Evolutionary conservation across 148 eudicot genomes (phyloP), one percentile per base, ranked within the genome.

Genomic region (Tetragonia tetragonoides): DNA sequence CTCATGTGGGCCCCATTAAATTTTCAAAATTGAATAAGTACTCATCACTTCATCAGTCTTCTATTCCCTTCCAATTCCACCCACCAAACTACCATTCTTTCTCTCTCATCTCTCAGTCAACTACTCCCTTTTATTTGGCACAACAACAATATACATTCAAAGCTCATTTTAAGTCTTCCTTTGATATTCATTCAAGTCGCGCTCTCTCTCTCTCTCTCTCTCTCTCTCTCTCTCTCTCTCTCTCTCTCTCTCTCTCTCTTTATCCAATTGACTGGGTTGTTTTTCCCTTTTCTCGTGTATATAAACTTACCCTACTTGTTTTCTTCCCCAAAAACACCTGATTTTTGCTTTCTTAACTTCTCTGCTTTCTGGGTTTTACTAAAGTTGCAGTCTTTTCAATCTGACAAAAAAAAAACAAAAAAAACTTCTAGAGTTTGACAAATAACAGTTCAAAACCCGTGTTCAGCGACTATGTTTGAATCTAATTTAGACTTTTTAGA

Each of bases 391-490:
- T 41, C 34, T 24, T 80, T 39, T 57, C 38, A 37, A 68, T 59
- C 68, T 11, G 56, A 61, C 20, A 38, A 44, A 75, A 28, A 2
- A 23, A 62, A 42, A 61, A 34, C 37, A 44, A 75, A 28, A 2
- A 23, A 62, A 42, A 41, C 54, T 77, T 70, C 76, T 59, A 54
- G 64, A 44, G 47, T 44, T 44, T 44, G 47, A 44, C 47, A 44
- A 44, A 44, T 44, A 46, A 46, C 6, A 46, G 10, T 46, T 46
- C 49, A 49, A 47, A 4, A 3, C 69, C 75, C 60, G 18, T 24
- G 75, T 78, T 38, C 6, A 47, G 47, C 64, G 57, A 59, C 79
- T 40, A 15, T 54, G 75, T 72, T 69, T 44, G 37, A 69, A 44
- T 15, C 37, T 24, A 7, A 53, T 65, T 9, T 65, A 38, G 68